Percentiles rank a stretch among this genome's conserved stretches.
These are phyloP conservation scores for Lactifluus hygrophoroides DNA, from an alignment of 768 basidiomycete species.

Conservation along the genomic window DNA sequence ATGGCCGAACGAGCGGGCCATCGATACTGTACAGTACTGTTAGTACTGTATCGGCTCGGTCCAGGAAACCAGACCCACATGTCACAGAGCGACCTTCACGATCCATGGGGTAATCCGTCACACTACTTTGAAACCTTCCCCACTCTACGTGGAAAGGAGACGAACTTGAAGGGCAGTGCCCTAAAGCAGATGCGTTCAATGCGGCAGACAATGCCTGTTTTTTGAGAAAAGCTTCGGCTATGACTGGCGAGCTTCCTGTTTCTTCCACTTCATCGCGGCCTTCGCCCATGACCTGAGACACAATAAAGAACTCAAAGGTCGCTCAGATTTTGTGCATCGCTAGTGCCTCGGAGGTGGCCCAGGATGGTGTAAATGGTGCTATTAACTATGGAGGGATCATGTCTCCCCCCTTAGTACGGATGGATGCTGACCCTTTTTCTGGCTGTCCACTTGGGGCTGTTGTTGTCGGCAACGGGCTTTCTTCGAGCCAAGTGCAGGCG, in stretches of 20 bases:
- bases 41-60: too few species aligned
- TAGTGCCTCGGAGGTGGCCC: not conserved
- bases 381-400: not conserved
- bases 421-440: slow-evolving; percentile 4
- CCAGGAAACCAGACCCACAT: too few species aligned
- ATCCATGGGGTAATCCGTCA: slow-evolving; percentile 5
- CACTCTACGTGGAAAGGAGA: too few species aligned
- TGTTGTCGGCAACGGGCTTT: not conserved
- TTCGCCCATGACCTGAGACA: not conserved
- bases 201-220: too few species aligned
- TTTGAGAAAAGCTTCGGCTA: too few species aligned
- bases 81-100: not conserved
- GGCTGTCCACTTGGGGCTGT: not conserved
- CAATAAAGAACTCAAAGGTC: slow-evolving; percentile 7
- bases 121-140: not conserved
- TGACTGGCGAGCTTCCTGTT: not conserved
- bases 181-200: slow-evolving; percentile 7
- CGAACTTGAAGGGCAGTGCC: not conserved
- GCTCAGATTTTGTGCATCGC: not conserved
- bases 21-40: too few species aligned
- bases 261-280: not conserved
- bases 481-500: not conserved
- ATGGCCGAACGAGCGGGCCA: too few species aligned
- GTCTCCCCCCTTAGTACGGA: slow-evolving; percentile 11
- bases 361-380: not conserved